Base-by-base conservation (phyloP, 148 eudicot genomes). In the Dianthus caryophyllus region DNA sequence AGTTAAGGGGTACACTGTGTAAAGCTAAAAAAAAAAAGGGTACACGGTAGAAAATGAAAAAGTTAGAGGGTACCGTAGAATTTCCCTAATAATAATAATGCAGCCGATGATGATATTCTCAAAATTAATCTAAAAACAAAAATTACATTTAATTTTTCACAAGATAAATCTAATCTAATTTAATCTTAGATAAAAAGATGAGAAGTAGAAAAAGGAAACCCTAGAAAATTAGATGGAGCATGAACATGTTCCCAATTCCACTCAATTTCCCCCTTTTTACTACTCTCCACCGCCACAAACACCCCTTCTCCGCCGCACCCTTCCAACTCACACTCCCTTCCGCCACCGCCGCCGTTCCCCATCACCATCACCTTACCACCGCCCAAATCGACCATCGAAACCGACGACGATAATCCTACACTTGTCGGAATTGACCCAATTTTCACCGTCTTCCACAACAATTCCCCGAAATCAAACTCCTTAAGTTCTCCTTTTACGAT, bases 171-270 rank as follows among this genome's bases (percentile, higher is more conserved):
- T 0, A 18, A 49, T 75, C 44, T 6, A 6, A 41, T 2, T 33
- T 2, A 33, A 33, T 10, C n/a, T n/a, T 65, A 80, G 54, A 80
- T 70, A 21, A 47, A 38, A 52, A 80, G 64, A n/a, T 72, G 66
- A n/a, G 72, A 65, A 36, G 80, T 58, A 16, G 77, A 73, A 36
- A 76, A 80, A 1, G 83, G 83, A 2, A 76, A 61, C 30, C 80
- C 80, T 43, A 69, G 65, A 73, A 65, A 80, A 6, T 31, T 50
- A 3, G 61, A 14, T 14, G 77, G 75, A 41, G 75, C 67, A 24
- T 80, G 56, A 31, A 80, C 61, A 70, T 54, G 60, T 48, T 66
- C 14, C 74, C 74, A 71, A 15, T 20, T 54, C 78, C 81, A 78
- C 25, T 24, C 52, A 51, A 22, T 59, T 22, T 58, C 68, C 27